Evolutionary conservation across 495 filamentous ascomycete genomes (phyloP).

Genomic region (Acidiella bohemica): DNA sequence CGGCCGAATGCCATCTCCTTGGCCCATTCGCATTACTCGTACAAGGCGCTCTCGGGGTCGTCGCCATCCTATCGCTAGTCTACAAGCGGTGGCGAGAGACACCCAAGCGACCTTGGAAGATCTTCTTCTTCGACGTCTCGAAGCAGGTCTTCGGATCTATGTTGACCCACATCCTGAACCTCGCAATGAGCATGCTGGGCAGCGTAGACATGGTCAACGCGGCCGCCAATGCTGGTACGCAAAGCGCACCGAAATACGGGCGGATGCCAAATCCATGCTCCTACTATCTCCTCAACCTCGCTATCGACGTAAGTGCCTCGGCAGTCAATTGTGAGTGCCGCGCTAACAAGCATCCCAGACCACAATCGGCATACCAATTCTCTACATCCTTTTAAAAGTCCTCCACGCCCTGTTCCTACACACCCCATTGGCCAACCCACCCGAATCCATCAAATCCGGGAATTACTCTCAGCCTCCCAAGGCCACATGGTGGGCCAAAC

Average conservation of each 20-base stretch:
- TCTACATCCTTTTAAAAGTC: conserved; percentile 71
- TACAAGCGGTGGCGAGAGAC: conserved; percentile 87
- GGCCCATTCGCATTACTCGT: conserved; percentile 80
- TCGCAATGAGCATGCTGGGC: conserved; percentile 90
- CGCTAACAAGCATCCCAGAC: conserved; percentile 42
- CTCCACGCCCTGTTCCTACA: conserved; percentile 56
- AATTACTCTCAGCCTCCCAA: conserved; percentile 81
- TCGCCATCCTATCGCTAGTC: conserved; percentile 75
- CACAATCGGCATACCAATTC: conserved; percentile 83
- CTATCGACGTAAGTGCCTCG: conserved; percentile 66
- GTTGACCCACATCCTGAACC: conserved; percentile 78
- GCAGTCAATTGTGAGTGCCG: not conserved
- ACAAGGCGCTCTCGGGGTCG: conserved; percentile 70
- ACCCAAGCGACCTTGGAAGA: conserved; percentile 78
- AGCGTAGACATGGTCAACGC: conserved; percentile 36
- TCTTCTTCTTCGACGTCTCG: conserved; percentile 93
- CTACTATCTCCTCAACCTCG: conserved; percentile 87
- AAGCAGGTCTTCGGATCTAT: conserved; percentile 95
- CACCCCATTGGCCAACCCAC: conserved; percentile 65
- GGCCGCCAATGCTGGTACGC: conserved; percentile 18
- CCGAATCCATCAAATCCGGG: conserved; percentile 78
- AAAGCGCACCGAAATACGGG: not conserved
- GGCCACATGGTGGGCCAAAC: conserved; percentile 83
- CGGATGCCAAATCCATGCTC: conserved; percentile 74
- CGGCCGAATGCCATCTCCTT: conserved; percentile 71